Evolutionary conservation across 2,329 filamentous ascomycete genomes (phyloP), one percentile per base, ranked within the genome.

Genomic region (Coniochaeta sp.): DNA sequence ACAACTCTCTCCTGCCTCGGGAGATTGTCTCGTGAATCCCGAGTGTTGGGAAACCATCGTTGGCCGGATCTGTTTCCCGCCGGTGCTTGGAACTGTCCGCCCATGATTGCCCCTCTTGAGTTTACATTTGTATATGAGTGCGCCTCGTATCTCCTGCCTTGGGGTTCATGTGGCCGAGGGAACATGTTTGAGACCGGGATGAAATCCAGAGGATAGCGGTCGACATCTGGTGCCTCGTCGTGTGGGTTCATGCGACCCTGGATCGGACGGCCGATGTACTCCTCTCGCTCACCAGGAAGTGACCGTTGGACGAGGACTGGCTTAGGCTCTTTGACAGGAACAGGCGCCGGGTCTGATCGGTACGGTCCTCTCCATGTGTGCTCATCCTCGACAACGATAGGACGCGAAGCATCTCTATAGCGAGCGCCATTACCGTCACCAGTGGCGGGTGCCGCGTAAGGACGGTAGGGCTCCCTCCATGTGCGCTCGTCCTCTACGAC

Each of bases 1-100:
- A 66, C 65, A 34, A 67, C 63, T n/a, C 65, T 62, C 40, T 67
- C 66, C 28, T 64, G 60, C 17, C 65, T 59, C 30, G 58, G 61
- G 55, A 57, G 55, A 24, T 32, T 38, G n/a, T 16, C 10, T 6
- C 55, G 55, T 30, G 36, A 14, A 22, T 28, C 54, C 22, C 3
- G 34, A 14, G 54, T n/a, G 22, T 30, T 24, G 22, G 3, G 22
- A 14, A 30, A 3, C 16, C 17, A 30, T 17, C 24, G 22, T 17
- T 22, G 47, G 26, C 30, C 47, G 47, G 17, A 28, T 30, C 47
- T 14, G 16, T 52, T 26, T 52, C 47, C 47, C 14, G 10, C 47
- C 17, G 5, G 5, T 22, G 4, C 17, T 22, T 26, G 19, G 4
- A n/a, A 19, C 24, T 30, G 17, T 19, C 2, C 28, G 17, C 7